A percentile compares a stretch with the other conserved stretches of the same genome.
phyloP scores from a whole-genome alignment of 1,284 basidiomycete genomes.

The Phenoliferia sp. region DNA sequence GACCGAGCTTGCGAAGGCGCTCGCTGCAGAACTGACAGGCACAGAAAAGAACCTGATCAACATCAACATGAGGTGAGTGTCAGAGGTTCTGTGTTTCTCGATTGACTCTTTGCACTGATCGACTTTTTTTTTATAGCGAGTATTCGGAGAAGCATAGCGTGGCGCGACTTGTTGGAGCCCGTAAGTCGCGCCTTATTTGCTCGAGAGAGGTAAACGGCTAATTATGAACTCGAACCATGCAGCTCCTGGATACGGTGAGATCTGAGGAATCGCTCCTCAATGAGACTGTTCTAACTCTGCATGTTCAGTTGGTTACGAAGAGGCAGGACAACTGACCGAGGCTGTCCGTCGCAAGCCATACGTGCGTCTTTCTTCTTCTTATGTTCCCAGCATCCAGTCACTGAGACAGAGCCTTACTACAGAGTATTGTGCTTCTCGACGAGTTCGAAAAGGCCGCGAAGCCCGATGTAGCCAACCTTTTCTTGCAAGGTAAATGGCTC shows the following conservation, averaged over 20 bases:
- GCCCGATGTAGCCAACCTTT: constrained; percentile 77
- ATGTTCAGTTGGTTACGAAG: constrained; percentile 40
- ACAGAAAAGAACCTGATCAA: constrained; percentile 52
- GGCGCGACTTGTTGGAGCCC: constrained; percentile 81
- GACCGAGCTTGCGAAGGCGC: constrained; percentile 81
- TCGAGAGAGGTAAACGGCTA: too few species aligned
- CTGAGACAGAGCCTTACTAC: constrained; percentile 41
- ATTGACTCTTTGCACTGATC: background rate
- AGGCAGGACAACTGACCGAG: constrained; percentile 70
- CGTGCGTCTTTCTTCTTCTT: constrained; percentile 60
- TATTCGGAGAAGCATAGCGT: constrained; percentile 88
- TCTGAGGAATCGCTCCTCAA: background rate
- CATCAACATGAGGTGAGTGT: constrained; percentile 92
- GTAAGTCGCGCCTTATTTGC: constrained; percentile 51
- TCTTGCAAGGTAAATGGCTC: constrained; percentile 56
- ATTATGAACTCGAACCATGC: background rate
- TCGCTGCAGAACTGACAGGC: constrained; percentile 50
- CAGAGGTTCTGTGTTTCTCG: constrained; percentile 37
- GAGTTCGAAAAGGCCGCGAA: constrained; percentile 81
- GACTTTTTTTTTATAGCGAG: constrained; percentile 38
- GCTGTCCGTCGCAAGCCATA: constrained; percentile 78
- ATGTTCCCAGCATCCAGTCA: background rate
- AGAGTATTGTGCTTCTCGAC: constrained; percentile 67
- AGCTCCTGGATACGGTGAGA: constrained; percentile 2
- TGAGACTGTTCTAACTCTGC: background rate